Evolutionary conservation across 306 rosid genomes (phyloP).

Genomic region (Comarum palustre): DNA sequence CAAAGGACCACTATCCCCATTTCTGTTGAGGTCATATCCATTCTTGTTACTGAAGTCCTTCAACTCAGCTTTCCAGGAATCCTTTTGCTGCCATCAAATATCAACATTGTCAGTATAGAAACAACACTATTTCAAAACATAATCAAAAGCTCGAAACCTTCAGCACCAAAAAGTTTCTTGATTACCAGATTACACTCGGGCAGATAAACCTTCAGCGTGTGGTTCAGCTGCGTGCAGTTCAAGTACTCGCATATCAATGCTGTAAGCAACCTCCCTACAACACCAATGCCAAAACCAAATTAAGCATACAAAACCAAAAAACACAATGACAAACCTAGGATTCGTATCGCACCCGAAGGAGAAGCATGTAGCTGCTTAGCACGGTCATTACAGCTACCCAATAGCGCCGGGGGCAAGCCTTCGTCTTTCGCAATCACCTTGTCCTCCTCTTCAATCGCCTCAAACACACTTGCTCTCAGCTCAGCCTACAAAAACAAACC

Average conservation of each 20-base stretch:
- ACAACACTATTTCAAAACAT: constrained; percentile 2
- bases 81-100: constrained; percentile 68
- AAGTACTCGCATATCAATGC: constrained; percentile 88
- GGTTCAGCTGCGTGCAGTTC: constrained; percentile 96
- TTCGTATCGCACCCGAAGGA: constrained; percentile 61
- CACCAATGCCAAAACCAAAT: constrained; percentile 7
- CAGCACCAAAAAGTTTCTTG: neutral
- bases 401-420: constrained; percentile 88
- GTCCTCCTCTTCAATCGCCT: constrained; percentile 98
- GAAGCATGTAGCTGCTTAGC: constrained; percentile 98
- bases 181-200: constrained; percentile 99
- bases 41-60: constrained; percentile 90
- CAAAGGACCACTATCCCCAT: constrained; percentile 84
- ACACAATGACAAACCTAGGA: neutral
- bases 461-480: constrained; percentile 93
- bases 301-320: neutral
- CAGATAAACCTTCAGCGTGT: constrained; percentile 84
- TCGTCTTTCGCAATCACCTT: constrained; percentile 83
- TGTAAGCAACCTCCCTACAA: constrained; percentile 90
- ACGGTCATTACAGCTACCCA: constrained; percentile 96
- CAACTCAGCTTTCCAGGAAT: constrained; percentile 87
- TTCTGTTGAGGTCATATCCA: constrained; percentile 91
- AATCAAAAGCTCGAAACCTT: neutral
- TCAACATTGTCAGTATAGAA: neutral
- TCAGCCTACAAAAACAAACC: constrained; percentile 62